A percentile compares a stretch with the other conserved stretches of the same genome.
These are phyloP conservation scores for Dissophora ornata DNA, from an alignment of 192 early-diverging fungal genomes.

Conservation along the genomic window DNA sequence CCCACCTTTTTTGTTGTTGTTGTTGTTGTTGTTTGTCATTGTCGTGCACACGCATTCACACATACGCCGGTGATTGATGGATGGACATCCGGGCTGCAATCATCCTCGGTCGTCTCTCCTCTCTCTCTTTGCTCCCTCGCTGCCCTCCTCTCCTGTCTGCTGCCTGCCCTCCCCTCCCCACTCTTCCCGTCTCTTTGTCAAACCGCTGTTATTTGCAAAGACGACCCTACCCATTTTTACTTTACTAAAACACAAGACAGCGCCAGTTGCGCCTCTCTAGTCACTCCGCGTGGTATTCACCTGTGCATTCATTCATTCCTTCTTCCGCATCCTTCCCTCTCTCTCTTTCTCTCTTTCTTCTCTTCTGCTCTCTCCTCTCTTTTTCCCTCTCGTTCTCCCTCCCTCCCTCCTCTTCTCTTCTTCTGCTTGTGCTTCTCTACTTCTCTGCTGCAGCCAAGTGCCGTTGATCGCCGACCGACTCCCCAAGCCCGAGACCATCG, in stretches of 20 bases:
- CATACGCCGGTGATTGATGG: too few relatives aligned
- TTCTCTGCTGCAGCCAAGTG: slow-evolving; percentile 11
- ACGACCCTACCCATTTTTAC: not conserved
- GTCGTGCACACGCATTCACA: too few relatives aligned
- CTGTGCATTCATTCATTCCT: too few relatives aligned
- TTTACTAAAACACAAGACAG: too few relatives aligned
- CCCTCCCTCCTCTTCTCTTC: not conserved
- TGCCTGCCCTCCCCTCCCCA: not conserved
- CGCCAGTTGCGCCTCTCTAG: too few relatives aligned
- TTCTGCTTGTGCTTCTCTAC: not conserved
- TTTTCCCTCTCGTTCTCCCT: not conserved
- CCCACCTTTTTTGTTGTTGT: too few relatives aligned
- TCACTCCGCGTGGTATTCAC: too few relatives aligned
- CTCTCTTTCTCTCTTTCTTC: not conserved
- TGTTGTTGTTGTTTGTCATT: not conserved
- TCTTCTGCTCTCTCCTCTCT: not conserved
- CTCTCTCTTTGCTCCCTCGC: not conserved
- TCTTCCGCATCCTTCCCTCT: not conserved
- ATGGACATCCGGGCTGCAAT: too few relatives aligned
- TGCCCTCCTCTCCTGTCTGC: not conserved
- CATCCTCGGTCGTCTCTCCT: too few relatives aligned
- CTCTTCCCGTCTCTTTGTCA: not conserved
- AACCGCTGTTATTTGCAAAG: too few relatives aligned
- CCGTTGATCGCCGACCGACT: slow-evolving; percentile 32
- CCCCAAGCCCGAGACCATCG: slow-evolving; percentile 31